phyloP scores from a whole-genome alignment of 2,329 filamentous ascomycete genomes.

The Arthroderma sp. region DNA sequence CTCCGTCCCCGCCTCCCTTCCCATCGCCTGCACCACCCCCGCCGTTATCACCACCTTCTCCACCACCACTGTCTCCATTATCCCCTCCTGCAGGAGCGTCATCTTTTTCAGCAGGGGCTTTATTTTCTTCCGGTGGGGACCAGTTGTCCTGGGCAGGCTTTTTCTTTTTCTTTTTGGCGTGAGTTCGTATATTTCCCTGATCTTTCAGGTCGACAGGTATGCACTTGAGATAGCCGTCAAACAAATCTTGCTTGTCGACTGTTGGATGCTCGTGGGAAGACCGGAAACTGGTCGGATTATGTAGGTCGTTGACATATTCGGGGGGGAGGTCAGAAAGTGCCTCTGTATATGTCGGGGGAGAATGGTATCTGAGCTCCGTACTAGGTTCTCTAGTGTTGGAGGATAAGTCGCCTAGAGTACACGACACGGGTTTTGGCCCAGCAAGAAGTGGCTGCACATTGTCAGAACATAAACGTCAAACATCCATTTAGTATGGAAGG shows the following conservation, averaged over 20 bases:
- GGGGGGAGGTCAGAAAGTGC: conserved; percentile 10
- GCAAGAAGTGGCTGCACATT: too few relatives aligned
- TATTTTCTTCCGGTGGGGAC: conserved; percentile 1
- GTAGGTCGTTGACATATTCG: conserved; percentile 19
- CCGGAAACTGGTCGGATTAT: neutral
- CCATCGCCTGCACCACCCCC: neutral
- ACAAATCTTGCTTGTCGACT: neutral
- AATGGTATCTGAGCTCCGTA: neutral
- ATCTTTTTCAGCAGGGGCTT: conserved; percentile 4
- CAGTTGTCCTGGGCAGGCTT: conserved; percentile 3
- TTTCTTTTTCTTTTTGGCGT: conserved; percentile 10
- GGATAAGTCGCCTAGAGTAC: too few relatives aligned
- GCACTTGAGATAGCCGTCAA: neutral
- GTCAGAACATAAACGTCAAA: too few relatives aligned
- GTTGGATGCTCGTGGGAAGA: neutral
- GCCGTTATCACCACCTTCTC: conserved; percentile 1
- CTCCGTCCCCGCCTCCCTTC: conserved; percentile 1
- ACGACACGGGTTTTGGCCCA: too few relatives aligned
- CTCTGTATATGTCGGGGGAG: conserved; percentile 10
- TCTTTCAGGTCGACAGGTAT: conserved; percentile 9
- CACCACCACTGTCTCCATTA: conserved; percentile 1
- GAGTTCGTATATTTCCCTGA: conserved; percentile 7
- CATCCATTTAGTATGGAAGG: too few relatives aligned
- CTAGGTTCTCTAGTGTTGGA: too few relatives aligned
- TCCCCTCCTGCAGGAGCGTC: neutral